Evolutionary conservation across 1,284 basidiomycete species (phyloP), one percentile per base, ranked within the genome.

Genomic region (Cutaneotrichosporon dermatis): DNA sequence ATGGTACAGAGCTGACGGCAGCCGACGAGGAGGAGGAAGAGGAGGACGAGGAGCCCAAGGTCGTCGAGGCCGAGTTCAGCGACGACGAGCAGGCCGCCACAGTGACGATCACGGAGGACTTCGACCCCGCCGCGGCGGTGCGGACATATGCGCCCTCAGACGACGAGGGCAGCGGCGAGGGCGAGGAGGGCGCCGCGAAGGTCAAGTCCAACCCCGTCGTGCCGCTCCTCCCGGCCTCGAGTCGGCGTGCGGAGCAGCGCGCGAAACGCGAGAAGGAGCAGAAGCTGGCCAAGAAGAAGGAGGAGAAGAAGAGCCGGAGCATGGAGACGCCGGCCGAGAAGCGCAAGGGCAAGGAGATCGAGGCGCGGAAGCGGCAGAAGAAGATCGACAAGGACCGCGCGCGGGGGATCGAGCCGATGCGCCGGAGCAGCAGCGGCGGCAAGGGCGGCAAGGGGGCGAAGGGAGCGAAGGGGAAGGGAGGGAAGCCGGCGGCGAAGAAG

Each of bases 51-150:
- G 67, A 59, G 13, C 50, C 59, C 34, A 57, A 61, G 9, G 54
- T 66, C 53, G 58, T 61, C 41, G 73, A 76, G 60, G 69, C 66
- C 11, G 74, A 75, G 50, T 78, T 70, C 63, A 72, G 70, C 16
- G 76, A 78, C 63, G 76, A 73, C 36, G 76, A 78, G 42, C 74
- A 77, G 59, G 62, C 73, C 34, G 78, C 77, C 1, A 74, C 75
- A 0, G 77, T 79, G 9, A 78, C 77, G 16, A 77, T 79, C 57
- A 69, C 67, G 5, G 77, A 79, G 50, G 77, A 78, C 58, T 79
- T 78, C 56, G 75, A 77, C 53, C 71, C 72, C 7, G 56, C 68
- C 0, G n/a, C 53, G 1, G 42, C 48, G 10, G 36, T 13, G 2
- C 39, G 39, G 51, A 51, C 41, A 15, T 40, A 39, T 12, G 49